Evolutionary conservation across 345 rosid species (phyloP).

Genomic region (Abelmoschus esculentus): DNA sequence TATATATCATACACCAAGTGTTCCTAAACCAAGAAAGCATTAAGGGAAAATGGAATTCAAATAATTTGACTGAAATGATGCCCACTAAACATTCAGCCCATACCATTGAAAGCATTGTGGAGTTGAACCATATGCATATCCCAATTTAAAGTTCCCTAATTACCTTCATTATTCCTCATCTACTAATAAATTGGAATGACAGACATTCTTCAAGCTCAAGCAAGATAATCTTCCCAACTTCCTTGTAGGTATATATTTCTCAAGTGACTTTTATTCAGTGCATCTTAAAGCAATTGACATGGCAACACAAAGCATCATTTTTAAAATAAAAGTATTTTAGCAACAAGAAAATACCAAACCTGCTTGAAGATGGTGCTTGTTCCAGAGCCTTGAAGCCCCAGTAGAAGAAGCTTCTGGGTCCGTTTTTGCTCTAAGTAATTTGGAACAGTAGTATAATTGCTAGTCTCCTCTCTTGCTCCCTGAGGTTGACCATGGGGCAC

Average conservation of each 20-base stretch:
- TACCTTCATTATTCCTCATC: neutral
- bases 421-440: conserved; percentile 76
- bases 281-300: neutral
- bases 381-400: conserved; percentile 85
- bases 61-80: neutral
- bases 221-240: neutral
- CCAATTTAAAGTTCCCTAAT: neutral
- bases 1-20: neutral
- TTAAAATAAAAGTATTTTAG: neutral
- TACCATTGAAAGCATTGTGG: neutral
- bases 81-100: neutral
- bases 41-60: neutral
- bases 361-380: conserved; percentile 96
- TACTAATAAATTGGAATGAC: neutral
- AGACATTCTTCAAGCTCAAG: neutral
- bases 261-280: neutral
- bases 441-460: conserved; percentile 66
- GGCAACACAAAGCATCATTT: neutral
- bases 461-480: conserved; percentile 59
- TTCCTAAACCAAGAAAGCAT: conserved; percentile 1
- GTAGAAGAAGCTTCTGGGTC: conserved; percentile 73
- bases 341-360: conserved; percentile 49
- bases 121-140: neutral
- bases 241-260: neutral
- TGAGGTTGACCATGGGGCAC: conserved; percentile 68